Base-by-base conservation (phyloP, 1,284 basidiomycete genomes). In the Phylloboletellus chloephorus region DNA sequence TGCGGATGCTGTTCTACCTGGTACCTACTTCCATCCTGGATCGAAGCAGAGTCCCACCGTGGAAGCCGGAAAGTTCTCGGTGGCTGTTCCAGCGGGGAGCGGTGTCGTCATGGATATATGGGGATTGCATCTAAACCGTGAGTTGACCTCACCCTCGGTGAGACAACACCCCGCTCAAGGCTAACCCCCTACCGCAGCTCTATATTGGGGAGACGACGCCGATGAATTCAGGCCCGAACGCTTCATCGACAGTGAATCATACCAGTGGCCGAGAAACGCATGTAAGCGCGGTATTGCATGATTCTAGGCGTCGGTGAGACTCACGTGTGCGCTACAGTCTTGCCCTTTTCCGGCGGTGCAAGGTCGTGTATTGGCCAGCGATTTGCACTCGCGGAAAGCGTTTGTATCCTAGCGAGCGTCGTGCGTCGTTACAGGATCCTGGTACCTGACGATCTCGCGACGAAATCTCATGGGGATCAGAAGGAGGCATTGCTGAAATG, bases 141-240 rank as follows among this genome's bases (percentile, higher is more conserved):
- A 44, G 61, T 52, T 11, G 4, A 26, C 12, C 17, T 29, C 20
- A 21, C 30, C 28, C 29, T 12, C 10, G 5, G 17, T 7, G 9
- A 23, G 5, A 4, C 7, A 16, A 17, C 40, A 11, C n/a, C 6
- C 7, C 9, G 3, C 11, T 10, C 9, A 31, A 2, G 5, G 28
- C 10, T 26, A 31, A 37, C 3, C 31, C 7, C 23, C 1, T 2
- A 12, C 37, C 7, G 10, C 34, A 64, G 63, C 63, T 9, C 29
- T 67, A 19, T 51, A 61, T 21, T 78, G 70, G 67, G 72, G 74
- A 11, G 35, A 45, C 3, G 74, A 77, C 35, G 60, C 59, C 0
- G 54, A 59, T 19, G 57, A 62, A 19, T 73, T 69, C 56, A 65
- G 56, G 23, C 71, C 68, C 1, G 71, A 76, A 41, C 65, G 72